Evolutionary conservation across 225 moss, liverwort and hornwort species (phyloP).

Genomic region (Marchantia polymorpha): DNA sequence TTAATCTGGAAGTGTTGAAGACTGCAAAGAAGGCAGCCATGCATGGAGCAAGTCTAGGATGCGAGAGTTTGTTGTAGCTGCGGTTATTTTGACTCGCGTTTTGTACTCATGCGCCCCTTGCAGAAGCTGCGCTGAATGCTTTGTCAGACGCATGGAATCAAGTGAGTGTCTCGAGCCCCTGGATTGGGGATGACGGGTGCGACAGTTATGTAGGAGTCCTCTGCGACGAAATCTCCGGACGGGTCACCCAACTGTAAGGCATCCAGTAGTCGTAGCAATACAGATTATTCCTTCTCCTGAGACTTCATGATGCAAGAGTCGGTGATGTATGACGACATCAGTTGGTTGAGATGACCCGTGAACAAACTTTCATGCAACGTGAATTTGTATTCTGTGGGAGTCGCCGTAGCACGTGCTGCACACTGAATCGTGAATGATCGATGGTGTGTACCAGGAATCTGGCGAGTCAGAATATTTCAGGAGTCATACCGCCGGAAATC

Average conservation of each 20-base stretch:
- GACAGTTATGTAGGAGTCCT: neutral
- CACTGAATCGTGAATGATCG: neutral
- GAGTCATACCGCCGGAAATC: constrained; percentile 21
- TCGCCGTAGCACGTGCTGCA: too few species aligned
- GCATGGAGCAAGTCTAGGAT: too few species aligned
- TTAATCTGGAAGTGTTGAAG: too few species aligned
- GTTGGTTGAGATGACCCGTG: too few species aligned
- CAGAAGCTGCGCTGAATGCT: constrained; percentile 23
- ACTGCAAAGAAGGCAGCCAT: too few species aligned
- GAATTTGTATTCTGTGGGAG: too few species aligned
- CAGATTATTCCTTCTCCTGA: too few species aligned
- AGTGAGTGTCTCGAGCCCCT: neutral
- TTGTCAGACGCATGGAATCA: constrained; percentile 7
- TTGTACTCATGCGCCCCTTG: neutral
- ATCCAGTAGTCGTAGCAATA: too few species aligned
- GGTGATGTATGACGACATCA: too few species aligned
- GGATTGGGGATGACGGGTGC: constrained; percentile 31
- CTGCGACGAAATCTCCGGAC: neutral
- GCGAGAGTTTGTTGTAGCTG: neutral
- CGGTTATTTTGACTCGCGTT: neutral
- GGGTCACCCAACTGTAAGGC: constrained; percentile 21
- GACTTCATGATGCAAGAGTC: too few species aligned
- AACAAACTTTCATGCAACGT: too few species aligned
- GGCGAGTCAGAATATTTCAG: neutral
- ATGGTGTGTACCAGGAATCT: constrained; percentile 3